Conservation (phyloP, 2,329 filamentous ascomycete species). For the Talaromyces funiculosus region DNA sequence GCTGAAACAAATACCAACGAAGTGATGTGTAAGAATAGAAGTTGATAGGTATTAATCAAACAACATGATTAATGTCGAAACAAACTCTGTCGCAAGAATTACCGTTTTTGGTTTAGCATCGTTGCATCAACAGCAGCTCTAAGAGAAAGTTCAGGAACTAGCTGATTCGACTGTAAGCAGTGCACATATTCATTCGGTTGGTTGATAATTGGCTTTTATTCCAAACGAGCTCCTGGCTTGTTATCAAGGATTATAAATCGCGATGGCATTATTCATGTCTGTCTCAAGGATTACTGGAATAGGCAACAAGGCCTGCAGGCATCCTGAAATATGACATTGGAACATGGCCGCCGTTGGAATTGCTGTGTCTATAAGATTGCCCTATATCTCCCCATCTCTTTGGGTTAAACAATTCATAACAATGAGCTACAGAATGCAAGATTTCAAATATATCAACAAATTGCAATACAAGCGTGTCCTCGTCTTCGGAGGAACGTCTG, state of each 20-base stretch:
- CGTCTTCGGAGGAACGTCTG: conserved; percentile 49
- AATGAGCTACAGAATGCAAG: neutral
- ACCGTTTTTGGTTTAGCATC: neutral
- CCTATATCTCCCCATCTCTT: neutral
- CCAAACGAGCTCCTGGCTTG: neutral
- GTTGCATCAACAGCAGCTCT: neutral
- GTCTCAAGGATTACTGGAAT: conserved; percentile 7
- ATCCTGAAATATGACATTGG: neutral
- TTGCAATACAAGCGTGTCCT: conserved; percentile 44
- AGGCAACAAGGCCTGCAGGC: neutral
- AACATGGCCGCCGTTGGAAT: neutral
- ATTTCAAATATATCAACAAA: conserved; percentile 30
- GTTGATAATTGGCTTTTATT: neutral
- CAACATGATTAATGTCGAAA: neutral
- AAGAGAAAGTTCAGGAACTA: neutral
- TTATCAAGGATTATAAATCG: neutral
- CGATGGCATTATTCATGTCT: neutral
- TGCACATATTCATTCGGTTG: neutral
- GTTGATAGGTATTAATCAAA: neutral
- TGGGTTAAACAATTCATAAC: neutral
- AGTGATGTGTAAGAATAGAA: neutral
- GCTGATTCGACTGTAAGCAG: neutral
- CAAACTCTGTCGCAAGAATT: neutral
- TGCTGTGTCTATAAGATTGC: neutral
- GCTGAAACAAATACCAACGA: neutral